phyloP scores from a whole-genome alignment of 768 basidiomycete species.

The Boletus rufocinnamomeus region DNA sequence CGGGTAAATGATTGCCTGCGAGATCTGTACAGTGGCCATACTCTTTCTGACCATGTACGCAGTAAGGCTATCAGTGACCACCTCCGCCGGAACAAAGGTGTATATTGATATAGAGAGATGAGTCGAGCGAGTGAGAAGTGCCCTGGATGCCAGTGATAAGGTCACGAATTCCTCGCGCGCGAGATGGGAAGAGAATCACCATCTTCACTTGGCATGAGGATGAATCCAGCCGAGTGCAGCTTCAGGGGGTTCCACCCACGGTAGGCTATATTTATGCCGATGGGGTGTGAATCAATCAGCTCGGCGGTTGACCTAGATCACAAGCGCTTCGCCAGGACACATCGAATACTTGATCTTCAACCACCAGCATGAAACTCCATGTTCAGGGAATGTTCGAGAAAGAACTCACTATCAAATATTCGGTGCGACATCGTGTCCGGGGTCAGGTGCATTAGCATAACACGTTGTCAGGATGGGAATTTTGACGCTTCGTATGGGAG shows the following conservation, averaged over 20 bases:
- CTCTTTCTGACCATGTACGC: not conserved
- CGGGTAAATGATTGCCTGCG: not conserved
- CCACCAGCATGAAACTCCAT: not conserved
- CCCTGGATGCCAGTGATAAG: not conserved
- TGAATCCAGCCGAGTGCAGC: not conserved
- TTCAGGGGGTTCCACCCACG: not conserved
- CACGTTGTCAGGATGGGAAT: not conserved
- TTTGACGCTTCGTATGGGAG: not conserved
- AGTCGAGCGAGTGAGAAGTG: not conserved
- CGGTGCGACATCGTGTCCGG: not conserved
- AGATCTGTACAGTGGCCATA: not conserved
- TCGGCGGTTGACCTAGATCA: not conserved
- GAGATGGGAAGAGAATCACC: not conserved
- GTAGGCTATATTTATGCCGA: not conserved
- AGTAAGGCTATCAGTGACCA: not conserved
- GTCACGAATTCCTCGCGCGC: not conserved
- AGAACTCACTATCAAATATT: not conserved
- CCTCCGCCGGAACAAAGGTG: not conserved
- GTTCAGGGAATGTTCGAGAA: not conserved
- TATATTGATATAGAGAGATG: not conserved
- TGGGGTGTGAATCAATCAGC: not conserved
- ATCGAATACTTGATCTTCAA: not conserved
- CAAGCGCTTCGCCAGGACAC: not conserved
- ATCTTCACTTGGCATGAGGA: not conserved
- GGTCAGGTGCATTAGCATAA: not conserved